Base-by-base conservation (phyloP, 345 rosid genomes). In the Carallia pectinifolia region DNA sequence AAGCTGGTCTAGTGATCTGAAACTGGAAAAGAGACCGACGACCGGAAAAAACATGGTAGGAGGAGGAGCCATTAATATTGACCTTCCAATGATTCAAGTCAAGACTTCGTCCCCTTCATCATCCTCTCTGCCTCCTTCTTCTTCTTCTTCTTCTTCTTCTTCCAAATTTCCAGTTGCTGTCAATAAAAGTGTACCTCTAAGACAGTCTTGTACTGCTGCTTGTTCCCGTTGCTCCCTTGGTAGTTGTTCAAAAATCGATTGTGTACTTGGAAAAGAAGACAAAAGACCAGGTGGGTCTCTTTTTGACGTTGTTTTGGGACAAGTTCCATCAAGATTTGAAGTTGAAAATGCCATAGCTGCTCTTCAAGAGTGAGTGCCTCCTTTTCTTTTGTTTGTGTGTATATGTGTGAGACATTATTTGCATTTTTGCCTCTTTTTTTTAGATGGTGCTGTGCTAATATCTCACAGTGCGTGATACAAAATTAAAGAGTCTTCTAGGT, bases 341-440 rank as follows among this genome's bases (percentile, higher is more conserved):
- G 82, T 86, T 23, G 85, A 80, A 67, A 67, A 36, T 31, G 87
- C 87, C 10, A 17, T 83, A 6, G 63, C 79, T 64, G 74, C 86
- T 58, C 82, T 86, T 67, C 79, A 67, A 65, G 66, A 65, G 89
- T 86, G 63, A 76, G 84, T 74, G 61, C 23, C 18, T 33, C 13
- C 12, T 44, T 3, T 44, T 15, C 13, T 44, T 44, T 44, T 44
- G 17, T 23, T 23, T 23, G 23, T 23, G 23, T 23, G 23, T 23
- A 23, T 23, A 23, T 23, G 23, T 44, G 50, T 44, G 50, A 30
- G 1, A 4, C 0, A 10, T 29, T 40, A 4, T 36, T 7, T 53
- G 16, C 48, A 44, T 10, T 44, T 44, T 44, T 44, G 50, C 50
- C 6, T 40, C 1, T 62, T 52, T 54, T 23, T 61, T 27, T 23